Percentiles rank a stretch among this genome's conserved stretches.
These are phyloP conservation scores for Carallia brachiata DNA, from an alignment of 345 rosid genomes.

Conservation along the genomic window DNA sequence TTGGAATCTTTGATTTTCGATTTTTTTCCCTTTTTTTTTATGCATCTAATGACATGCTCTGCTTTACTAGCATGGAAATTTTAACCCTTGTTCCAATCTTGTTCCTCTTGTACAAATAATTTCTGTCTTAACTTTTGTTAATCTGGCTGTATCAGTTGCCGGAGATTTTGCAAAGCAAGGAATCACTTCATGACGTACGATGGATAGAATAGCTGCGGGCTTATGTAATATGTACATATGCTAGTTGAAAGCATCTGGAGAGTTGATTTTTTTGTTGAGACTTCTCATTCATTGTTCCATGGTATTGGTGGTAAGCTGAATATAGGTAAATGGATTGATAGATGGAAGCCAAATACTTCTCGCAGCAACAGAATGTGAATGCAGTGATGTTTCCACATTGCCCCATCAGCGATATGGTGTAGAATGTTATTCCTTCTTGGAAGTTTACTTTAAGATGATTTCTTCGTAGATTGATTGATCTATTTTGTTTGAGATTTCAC, in stretches of 20 bases:
- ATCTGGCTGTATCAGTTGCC: slow-evolving; percentile 31
- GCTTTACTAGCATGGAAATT: slow-evolving; percentile 4
- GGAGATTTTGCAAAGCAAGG: slow-evolving; percentile 33
- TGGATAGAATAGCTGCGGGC: background rate
- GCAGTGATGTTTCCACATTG: background rate
- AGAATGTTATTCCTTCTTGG: background rate
- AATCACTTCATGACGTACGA: slow-evolving; percentile 4
- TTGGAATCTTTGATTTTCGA: no score
- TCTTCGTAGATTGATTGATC: slow-evolving; percentile 10
- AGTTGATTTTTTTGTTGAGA: no score
- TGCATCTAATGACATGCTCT: no score
- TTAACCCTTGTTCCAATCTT: no score
- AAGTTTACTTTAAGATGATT: background rate
- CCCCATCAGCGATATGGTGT: background rate
- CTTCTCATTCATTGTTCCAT: background rate
- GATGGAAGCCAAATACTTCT: background rate
- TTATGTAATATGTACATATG: background rate
- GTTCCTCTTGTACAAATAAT: no score
- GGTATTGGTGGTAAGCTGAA: background rate
- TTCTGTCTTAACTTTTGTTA: no score
- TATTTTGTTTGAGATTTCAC: background rate
- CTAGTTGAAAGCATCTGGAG: slow-evolving; percentile 11
- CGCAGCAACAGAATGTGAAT: background rate
- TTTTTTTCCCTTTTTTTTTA: no score
- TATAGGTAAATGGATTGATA: background rate